Evolutionary conservation across 2,329 filamentous ascomycete genomes (phyloP).

Genomic region (Diaporthe humulicola): DNA sequence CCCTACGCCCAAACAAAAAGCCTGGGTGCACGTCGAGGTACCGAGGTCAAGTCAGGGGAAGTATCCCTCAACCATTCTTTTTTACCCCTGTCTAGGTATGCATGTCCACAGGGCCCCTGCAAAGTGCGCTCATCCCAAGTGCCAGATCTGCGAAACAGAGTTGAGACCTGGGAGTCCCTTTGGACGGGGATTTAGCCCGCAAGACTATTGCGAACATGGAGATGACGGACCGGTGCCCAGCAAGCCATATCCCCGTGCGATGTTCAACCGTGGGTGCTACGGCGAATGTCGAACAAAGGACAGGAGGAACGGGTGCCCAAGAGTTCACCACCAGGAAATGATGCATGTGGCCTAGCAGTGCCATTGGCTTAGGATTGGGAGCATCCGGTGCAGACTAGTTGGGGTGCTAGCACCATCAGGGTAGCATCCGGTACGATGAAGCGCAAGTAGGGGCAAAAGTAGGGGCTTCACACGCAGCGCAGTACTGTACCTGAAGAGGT

Average conservation of each 20-base stretch:
- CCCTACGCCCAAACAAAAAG: not conserved
- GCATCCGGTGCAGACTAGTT: not conserved
- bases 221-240: conserved; percentile 1
- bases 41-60: conserved; percentile 13
- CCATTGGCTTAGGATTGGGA: conserved; percentile 9
- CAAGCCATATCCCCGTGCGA: not conserved
- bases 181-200: conserved; percentile 20
- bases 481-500: conserved; percentile 19
- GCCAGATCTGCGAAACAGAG: conserved; percentile 30
- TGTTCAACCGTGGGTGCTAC: not conserved
- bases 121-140: conserved; percentile 15
- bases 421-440: conserved; percentile 28
- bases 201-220: not conserved
- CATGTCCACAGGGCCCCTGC: conserved; percentile 22
- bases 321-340: not conserved
- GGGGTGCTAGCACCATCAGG: conserved; percentile 13
- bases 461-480: conserved; percentile 13
- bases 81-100: conserved; percentile 5
- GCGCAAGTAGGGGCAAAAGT: conserved; percentile 1
- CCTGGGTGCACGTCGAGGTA: conserved; percentile 5
- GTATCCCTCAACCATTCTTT: not conserved
- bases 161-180: conserved; percentile 26
- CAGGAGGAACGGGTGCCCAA: not conserved
- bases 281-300: not conserved
- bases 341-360: not conserved